Percentiles rank a stretch among this genome's conserved stretches.
Conservation (phyloP, 73 alveolate species). For the Paramecium primaurelia region DNA sequence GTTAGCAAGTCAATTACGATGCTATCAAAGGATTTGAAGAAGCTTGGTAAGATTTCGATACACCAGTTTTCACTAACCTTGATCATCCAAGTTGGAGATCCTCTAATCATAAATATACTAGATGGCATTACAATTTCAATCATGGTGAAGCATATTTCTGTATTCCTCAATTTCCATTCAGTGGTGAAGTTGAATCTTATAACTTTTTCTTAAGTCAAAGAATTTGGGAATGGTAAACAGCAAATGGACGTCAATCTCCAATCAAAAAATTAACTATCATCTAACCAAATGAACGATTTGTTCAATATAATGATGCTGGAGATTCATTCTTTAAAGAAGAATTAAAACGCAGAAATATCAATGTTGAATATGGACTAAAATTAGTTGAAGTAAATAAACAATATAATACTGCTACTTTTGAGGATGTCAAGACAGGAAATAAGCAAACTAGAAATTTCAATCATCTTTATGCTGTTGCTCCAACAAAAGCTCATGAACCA, state of each 20-base stretch:
- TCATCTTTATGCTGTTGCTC: slow-evolving; percentile 52
- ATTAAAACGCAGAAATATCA: slow-evolving; percentile 45
- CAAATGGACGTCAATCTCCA: slow-evolving; percentile 57
- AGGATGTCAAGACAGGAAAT: slow-evolving; percentile 50
- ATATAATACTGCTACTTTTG: slow-evolving; percentile 44
- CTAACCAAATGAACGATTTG: slow-evolving; percentile 55
- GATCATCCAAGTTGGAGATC: slow-evolving; percentile 61
- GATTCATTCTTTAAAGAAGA: slow-evolving; percentile 58
- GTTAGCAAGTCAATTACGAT: slow-evolving; percentile 64
- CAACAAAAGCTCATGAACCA: slow-evolving; percentile 45
- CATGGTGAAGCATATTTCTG: slow-evolving; percentile 61
- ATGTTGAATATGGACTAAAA: slow-evolving; percentile 56
- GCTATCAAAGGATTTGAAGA: slow-evolving; percentile 76
- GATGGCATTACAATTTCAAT: slow-evolving; percentile 46
- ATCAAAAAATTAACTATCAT: slow-evolving; percentile 38
- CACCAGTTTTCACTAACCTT: slow-evolving; percentile 42
- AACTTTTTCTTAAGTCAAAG: slow-evolving; percentile 48
- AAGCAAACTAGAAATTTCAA: slow-evolving; percentile 25
- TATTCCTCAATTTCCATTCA: slow-evolving; percentile 58
- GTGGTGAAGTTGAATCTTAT: slow-evolving; percentile 61
- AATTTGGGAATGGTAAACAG: slow-evolving; percentile 54
- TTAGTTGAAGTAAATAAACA: slow-evolving; percentile 50
- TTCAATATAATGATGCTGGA: slow-evolving; percentile 57
- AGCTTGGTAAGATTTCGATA: slow-evolving; percentile 56
- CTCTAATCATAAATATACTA: slow-evolving; percentile 50